These are phyloP conservation scores for Clavariopsis aquatica DNA, from an alignment of 495 filamentous ascomycete species.

Conservation along the genomic window DNA sequence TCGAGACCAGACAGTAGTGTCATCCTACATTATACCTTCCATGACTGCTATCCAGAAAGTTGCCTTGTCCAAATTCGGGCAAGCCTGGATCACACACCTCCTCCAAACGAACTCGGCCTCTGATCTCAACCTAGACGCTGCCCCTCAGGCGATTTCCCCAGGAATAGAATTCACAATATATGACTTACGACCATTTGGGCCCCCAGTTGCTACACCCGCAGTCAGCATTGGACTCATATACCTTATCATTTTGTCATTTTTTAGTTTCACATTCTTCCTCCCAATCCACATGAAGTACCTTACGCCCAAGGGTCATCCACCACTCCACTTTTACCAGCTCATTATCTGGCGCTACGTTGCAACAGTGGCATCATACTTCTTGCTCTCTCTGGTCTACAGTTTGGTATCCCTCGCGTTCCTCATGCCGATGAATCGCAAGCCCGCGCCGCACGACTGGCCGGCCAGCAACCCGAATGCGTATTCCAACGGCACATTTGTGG, in stretches of 20 bases:
- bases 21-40: conserved; percentile 24
- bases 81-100: conserved; percentile 24
- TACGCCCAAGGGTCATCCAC: conserved; percentile 53
- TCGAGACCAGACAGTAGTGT: conserved; percentile 16
- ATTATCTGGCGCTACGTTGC: conserved; percentile 62
- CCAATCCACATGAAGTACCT: conserved; percentile 64
- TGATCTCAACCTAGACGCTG: conserved; percentile 47
- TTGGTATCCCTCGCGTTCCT: conserved; percentile 54
- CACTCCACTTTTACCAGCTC: conserved; percentile 62
- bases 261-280: conserved; percentile 70
- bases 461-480: conserved; percentile 54
- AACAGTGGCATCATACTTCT: conserved; percentile 64
- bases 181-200: conserved; percentile 65
- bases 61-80: conserved; percentile 23
- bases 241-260: conserved; percentile 72
- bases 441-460: conserved; percentile 46
- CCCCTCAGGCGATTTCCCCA: conserved; percentile 63
- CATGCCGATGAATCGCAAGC: conserved; percentile 51
- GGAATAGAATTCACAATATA: conserved; percentile 62
- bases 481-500: conserved; percentile 60
- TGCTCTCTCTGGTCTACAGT: conserved; percentile 66
- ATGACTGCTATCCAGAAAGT: conserved; percentile 22
- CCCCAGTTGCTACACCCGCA: conserved; percentile 58
- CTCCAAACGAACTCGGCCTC: conserved; percentile 18
- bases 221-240: conserved; percentile 70